Evolutionary conservation across 1,284 basidiomycete species (phyloP), one percentile per base, ranked within the genome.

Genomic region (Volvariella surrecta): DNA sequence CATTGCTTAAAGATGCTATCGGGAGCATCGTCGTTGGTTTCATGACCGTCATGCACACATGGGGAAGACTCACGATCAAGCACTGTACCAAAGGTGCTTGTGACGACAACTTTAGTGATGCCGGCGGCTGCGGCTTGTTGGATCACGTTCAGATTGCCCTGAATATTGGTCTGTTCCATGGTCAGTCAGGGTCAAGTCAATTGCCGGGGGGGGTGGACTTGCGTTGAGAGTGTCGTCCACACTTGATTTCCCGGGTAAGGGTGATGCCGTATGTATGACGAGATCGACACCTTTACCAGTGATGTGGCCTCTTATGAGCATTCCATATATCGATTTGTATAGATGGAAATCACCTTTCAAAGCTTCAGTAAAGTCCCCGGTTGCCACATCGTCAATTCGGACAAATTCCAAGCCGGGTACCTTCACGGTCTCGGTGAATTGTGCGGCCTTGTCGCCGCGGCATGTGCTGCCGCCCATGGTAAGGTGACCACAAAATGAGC

Each of bases 51-150:
- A 6, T 28, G 24, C 6, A 28, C 11, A 11, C 24, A 28, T 6
- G 11, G 24, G 6, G 11, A 19, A 19, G 7, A 48, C 57, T 37
- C 47, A 59, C 59, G 47, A 44, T 58, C 53, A 16, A 57, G 42
- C 4, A 58, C 44, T 22, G 52, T 49, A 7, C 52, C 54, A 32
- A 60, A 54, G 11, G 56, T 58, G 44, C 60, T 58, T 1, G 61
- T 64, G 13, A 59, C 52, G 2, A 64, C 55, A 16, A 62, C 48
- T 42, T 60, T 63, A 47, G 53, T 55, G 17, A 63, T 51, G 10
- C 60, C 62, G 10, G 54, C 56, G 22, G 55, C 53, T 19, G 58
- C 50, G 7, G 58, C 56, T 45, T 62, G 57, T 16, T 54, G 49
- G n/a, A 64, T 50, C 19, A 64, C 51, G 40, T 62, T 58, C 32